These are phyloP conservation scores for Suhomyces yuchorum DNA, from an alignment of 1,139 yeast species.

Conservation along the genomic window DNA sequence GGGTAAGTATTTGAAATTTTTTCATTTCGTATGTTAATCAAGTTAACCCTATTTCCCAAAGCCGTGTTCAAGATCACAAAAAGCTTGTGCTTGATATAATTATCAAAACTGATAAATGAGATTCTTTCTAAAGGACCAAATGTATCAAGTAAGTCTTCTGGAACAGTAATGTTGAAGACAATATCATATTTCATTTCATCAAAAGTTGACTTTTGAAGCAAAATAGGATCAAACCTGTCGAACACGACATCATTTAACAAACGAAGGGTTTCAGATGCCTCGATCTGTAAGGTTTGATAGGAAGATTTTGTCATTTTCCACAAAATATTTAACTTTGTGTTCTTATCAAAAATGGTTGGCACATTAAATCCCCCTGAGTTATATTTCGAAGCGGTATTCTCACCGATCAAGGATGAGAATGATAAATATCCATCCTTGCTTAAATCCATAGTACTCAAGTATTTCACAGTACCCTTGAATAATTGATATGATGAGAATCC, in stretches of 20 bases:
- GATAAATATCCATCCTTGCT: slow-evolving; percentile 63
- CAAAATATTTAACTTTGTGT: slow-evolving; percentile 70
- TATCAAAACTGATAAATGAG: slow-evolving; percentile 69
- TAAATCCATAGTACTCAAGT: slow-evolving; percentile 77
- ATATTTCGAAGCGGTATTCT: slow-evolving; percentile 48
- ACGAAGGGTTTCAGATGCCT: slow-evolving; percentile 68
- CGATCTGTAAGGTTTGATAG: slow-evolving; percentile 59
- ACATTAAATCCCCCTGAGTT: slow-evolving; percentile 60
- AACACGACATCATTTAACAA: slow-evolving; percentile 76
- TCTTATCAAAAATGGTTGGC: slow-evolving; percentile 78
- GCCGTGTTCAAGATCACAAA: slow-evolving; percentile 63
- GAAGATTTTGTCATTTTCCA: slow-evolving; percentile 81
- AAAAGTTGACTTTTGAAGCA: slow-evolving; percentile 61
- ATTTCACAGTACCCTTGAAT: slow-evolving; percentile 83
- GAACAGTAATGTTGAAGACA: slow-evolving; percentile 51
- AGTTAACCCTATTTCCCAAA: slow-evolving; percentile 62
- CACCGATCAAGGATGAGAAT: slow-evolving; percentile 61
- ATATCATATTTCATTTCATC: slow-evolving; percentile 69
- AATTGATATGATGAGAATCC: slow-evolving; percentile 93
- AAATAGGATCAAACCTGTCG: slow-evolving; percentile 86
- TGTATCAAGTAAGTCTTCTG: slow-evolving; percentile 40
- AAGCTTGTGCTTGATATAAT: slow-evolving; percentile 62
- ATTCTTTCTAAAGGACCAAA: slow-evolving; percentile 78
- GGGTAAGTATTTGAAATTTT: slow-evolving; percentile 38
- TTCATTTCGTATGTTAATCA: slow-evolving; percentile 43